phyloP scores from a whole-genome alignment of 176 grass and related monocot genomes.

The Oryza rufipogon region DNA sequence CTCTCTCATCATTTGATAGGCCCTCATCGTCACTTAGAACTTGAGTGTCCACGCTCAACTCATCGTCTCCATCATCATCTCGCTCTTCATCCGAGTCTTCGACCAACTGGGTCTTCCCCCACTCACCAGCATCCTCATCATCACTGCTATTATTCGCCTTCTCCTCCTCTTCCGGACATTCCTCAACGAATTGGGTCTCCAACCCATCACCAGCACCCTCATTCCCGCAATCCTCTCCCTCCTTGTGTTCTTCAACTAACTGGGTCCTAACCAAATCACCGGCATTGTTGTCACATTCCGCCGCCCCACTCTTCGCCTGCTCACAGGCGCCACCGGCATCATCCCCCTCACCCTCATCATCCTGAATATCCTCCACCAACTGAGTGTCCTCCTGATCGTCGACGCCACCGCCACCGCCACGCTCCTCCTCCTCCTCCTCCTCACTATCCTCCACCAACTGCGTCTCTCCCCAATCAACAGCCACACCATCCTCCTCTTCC shows the following conservation, averaged over 20 bases:
- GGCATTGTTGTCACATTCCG: not conserved
- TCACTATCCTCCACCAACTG: constrained; percentile 42
- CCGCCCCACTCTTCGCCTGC: too few species aligned
- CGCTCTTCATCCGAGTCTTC: constrained; percentile 45
- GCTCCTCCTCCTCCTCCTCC: not conserved
- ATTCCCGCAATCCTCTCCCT: not conserved
- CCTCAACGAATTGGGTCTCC: constrained; percentile 41
- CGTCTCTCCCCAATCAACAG: constrained; percentile 28
- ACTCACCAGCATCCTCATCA: not conserved
- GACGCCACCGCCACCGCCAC: not conserved
- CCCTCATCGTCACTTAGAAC: constrained; percentile 33
- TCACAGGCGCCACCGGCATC: not conserved
- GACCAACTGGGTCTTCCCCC: constrained; percentile 49
- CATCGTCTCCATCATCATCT: constrained; percentile 13
- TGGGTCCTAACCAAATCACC: constrained; percentile 12
- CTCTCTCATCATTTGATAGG: constrained; percentile 12
- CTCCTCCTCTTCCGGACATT: constrained; percentile 9
- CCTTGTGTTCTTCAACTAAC: constrained; percentile 30
- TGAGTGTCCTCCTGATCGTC: constrained; percentile 23
- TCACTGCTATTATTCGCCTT: not conserved
- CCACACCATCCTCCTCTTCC: not conserved
- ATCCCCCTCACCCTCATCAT: not conserved
- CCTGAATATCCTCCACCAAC: not conserved
- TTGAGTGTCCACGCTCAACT: constrained; percentile 31
- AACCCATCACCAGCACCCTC: not conserved